phyloP scores from a whole-genome alignment of 495 filamentous ascomycete genomes.

The Xylaria castorea region DNA sequence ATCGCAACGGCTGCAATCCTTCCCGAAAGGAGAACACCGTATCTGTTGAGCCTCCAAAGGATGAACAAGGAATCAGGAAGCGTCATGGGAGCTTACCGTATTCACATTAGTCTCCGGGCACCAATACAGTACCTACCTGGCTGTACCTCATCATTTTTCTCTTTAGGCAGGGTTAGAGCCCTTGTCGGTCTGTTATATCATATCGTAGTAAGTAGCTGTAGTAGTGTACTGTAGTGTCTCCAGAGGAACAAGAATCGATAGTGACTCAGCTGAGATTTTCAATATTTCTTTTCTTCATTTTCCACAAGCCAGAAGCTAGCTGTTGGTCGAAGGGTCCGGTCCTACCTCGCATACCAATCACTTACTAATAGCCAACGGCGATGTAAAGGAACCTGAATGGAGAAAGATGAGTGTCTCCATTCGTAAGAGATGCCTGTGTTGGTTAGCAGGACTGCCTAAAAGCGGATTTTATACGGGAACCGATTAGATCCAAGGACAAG shows the following conservation, averaged over 20 bases:
- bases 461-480: background rate
- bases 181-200: background rate
- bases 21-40: constrained; percentile 5
- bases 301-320: constrained; percentile 3
- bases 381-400: background rate
- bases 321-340: background rate
- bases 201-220: constrained; percentile 1
- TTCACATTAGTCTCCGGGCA: background rate
- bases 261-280: constrained; percentile 12
- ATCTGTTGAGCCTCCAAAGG: constrained; percentile 24
- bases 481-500: constrained; percentile 1
- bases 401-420: background rate
- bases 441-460: background rate
- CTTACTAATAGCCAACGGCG: constrained; percentile 17
- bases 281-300: constrained; percentile 10
- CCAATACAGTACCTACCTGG: background rate
- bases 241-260: background rate
- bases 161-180: background rate
- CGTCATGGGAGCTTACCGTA: background rate
- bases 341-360: constrained; percentile 10
- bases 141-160: background rate
- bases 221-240: background rate
- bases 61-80: constrained; percentile 18
- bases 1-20: constrained; percentile 19
- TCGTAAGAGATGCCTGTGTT: constrained; percentile 18